phyloP scores from a whole-genome alignment of 83 land plant species.

The Thuja plicata region DNA sequence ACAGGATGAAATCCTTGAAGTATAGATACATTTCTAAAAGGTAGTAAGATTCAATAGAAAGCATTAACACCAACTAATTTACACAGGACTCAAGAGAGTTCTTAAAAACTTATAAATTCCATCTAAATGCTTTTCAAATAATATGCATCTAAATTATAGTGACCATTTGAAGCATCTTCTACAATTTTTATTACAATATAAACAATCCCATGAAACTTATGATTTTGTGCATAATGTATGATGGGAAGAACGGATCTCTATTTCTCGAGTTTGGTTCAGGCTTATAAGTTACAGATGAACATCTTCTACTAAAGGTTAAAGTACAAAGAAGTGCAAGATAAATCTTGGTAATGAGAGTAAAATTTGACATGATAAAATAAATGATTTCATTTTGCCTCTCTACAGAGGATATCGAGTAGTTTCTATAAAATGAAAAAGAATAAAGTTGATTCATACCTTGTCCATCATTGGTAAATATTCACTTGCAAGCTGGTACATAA shows the following conservation, averaged over 20 bases:
- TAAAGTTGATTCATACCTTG: too few relatives aligned
- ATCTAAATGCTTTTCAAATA: neutral
- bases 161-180: neutral
- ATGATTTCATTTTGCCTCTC: neutral
- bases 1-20: neutral
- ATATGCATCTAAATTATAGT: neutral
- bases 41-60: neutral
- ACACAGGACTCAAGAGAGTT: neutral
- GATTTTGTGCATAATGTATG: neutral
- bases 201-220: neutral
- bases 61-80: neutral
- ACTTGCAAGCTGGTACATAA: slow-evolving; percentile 76
- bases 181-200: neutral
- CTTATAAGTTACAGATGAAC: neutral
- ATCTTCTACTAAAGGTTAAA: too few relatives aligned
- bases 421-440: neutral
- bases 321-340: too few relatives aligned
- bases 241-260: neutral
- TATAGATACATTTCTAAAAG: neutral
- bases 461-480: slow-evolving; percentile 74
- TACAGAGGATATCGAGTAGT: neutral
- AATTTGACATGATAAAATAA: neutral
- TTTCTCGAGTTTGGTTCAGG: neutral
- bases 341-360: neutral
- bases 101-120: neutral